A percentile compares a stretch with the other conserved stretches of the same genome.
phyloP scores from a whole-genome alignment of 129 eudicot species.

The Oenanthe sinensis region DNA sequence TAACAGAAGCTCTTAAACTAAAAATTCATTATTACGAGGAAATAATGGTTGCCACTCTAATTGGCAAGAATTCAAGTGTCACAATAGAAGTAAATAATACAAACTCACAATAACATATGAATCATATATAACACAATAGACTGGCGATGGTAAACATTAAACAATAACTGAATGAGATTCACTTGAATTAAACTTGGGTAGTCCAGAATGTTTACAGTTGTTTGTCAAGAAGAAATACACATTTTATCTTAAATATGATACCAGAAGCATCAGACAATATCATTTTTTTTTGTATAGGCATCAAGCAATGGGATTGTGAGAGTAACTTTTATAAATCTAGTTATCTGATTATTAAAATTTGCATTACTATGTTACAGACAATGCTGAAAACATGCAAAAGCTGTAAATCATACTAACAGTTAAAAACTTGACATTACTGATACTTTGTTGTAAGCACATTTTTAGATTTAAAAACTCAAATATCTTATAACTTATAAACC shows the following conservation, averaged over 20 bases:
- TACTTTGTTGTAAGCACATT: neutral
- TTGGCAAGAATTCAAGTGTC: neutral
- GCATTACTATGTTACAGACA: neutral
- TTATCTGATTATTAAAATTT: neutral
- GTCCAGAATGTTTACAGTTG: neutral
- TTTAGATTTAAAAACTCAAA: neutral
- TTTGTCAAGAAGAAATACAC: neutral
- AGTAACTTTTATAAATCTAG: neutral
- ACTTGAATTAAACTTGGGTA: neutral
- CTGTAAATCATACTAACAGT: neutral
- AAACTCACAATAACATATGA: neutral
- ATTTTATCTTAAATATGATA: neutral
- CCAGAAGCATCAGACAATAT: neutral
- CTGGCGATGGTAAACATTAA: neutral
- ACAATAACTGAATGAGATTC: neutral
- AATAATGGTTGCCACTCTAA: neutral
- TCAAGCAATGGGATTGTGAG: neutral
- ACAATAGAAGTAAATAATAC: neutral
- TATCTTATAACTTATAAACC: neutral
- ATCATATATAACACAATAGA: neutral
- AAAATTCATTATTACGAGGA: neutral
- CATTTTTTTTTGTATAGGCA: neutral
- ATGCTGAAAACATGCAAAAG: neutral
- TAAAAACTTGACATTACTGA: neutral
- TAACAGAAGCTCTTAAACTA: neutral